Evolutionary conservation across 176 grass and related monocot genomes (phyloP), one percentile per base, ranked within the genome.

Genomic region (Microstegium vimineum): DNA sequence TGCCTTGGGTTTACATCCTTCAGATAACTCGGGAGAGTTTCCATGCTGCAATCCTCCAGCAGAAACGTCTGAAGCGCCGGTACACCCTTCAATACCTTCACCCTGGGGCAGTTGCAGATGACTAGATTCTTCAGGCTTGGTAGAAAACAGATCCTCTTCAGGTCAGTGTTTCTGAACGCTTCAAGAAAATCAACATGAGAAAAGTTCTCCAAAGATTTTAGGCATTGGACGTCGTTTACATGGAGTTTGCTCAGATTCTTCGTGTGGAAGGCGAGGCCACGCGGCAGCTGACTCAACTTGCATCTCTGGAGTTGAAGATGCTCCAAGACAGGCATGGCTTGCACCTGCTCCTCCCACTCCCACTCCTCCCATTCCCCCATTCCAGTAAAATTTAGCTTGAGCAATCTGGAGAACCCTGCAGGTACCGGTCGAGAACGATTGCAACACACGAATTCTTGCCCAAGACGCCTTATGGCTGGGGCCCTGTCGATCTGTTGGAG

Each of bases 351-450:
- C n/a, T 70, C 67, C 67, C 67, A 70, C 37, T 27, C 37, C 67
- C 67, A 70, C 4, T 42, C 67, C 67, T 26, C 12, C 67, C 37
- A 42, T 8, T n/a, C 20, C 5, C 42, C 4, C 37, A 70, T 15
- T 25, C 5, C 1, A 0, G 5, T 1, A 1, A 70, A 25, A 6
- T 6, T 0, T 5, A 42, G 4, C 9, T 4, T 23, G 2, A 0
- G 22, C 37, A 70, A 70, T 7, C 10, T 70, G 1, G 41, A 42
- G 41, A 42, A 42, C 10, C 41, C 37, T 40, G 37, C 37, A 40
- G 37, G 8, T 40, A 40, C 41, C 14, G n/a, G n/a, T n/a, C 16
- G 16, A 7, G 32, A 66, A 20, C 1, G 7, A 1, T 2, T 66
- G 2, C 1, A 14, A 5, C 20, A 10, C 3, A 82, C 20, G 18